Conservation (phyloP, 208 protist species). For the Angomonas ambiguus region DNA sequence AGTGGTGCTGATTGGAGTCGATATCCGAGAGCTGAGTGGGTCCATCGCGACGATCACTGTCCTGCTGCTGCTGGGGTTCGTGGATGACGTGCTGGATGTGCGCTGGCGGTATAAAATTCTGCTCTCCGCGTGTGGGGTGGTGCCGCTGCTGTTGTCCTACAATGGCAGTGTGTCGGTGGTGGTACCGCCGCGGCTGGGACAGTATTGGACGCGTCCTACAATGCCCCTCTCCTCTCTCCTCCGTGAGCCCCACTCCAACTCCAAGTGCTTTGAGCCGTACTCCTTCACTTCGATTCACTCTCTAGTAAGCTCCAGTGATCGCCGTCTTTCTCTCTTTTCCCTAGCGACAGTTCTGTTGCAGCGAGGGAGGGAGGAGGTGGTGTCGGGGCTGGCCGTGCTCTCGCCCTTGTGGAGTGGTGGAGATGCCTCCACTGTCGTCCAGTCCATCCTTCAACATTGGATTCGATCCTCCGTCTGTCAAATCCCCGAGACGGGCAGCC, state of each 20-base stretch:
- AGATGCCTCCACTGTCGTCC: too few species aligned
- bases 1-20: slow-evolving; percentile 22
- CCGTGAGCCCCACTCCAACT: neutral
- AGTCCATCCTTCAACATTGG: neutral
- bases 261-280: neutral
- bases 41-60: slow-evolving; percentile 95
- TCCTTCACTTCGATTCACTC: neutral
- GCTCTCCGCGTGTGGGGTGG: slow-evolving; percentile 93
- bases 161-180: slow-evolving; percentile 85
- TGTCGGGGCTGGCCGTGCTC: slow-evolving; percentile 3
- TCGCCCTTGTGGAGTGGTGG: slow-evolving; percentile 28
- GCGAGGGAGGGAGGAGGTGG: slow-evolving; percentile 11
- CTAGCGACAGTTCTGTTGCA: slow-evolving; percentile 10
- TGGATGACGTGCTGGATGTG: slow-evolving; percentile 99
- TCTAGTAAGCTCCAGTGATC: neutral
- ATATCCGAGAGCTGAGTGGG: slow-evolving; percentile 35
- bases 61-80: slow-evolving; percentile 99
- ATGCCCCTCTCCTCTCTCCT: too few species aligned
- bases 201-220: too few species aligned
- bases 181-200: slow-evolving; percentile 64
- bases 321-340: too few species aligned
- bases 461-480: slow-evolving; percentile 16
- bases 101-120: slow-evolving; percentile 97
- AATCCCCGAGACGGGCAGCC: slow-evolving; percentile 8
- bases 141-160: slow-evolving; percentile 94